phyloP scores from a whole-genome alignment of 768 basidiomycete species.

The Antrodiella citrinella region DNA sequence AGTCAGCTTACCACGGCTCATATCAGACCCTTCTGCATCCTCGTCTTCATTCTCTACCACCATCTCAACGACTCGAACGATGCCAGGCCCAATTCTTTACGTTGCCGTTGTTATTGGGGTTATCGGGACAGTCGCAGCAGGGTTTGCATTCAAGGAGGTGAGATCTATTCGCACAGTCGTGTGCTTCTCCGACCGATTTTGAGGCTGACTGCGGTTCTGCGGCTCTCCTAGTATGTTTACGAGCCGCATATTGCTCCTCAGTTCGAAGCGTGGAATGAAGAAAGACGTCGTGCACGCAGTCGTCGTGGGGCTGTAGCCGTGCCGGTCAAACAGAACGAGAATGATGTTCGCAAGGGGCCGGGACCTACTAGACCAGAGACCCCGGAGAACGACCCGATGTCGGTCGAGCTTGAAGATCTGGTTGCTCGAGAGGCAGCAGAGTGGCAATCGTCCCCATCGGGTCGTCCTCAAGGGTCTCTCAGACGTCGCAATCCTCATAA shows the following conservation, averaged over 20 bases:
- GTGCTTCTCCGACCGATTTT: neutral
- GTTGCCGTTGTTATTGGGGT: constrained; percentile 43
- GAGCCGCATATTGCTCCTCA: constrained; percentile 62
- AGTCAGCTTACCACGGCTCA: neutral
- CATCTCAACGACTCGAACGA: constrained; percentile 11
- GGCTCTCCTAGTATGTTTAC: constrained; percentile 46
- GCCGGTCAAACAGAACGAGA: constrained; percentile 6
- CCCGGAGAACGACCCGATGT: constrained; percentile 11
- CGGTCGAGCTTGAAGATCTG: constrained; percentile 46
- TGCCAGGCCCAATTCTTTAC: constrained; percentile 23
- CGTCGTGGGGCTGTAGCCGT: constrained; percentile 19
- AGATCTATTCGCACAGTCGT: constrained; percentile 14
- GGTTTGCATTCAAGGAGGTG: constrained; percentile 54
- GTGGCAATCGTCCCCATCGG: constrained; percentile 41
- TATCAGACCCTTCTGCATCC: neutral
- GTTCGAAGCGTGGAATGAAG: constrained; percentile 38
- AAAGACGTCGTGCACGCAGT: constrained; percentile 23
- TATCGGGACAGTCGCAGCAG: constrained; percentile 40
- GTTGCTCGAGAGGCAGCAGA: constrained; percentile 41
- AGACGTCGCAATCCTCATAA: constrained; percentile 18
- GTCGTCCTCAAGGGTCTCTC: constrained; percentile 6
- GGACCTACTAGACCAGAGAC: constrained; percentile 3
- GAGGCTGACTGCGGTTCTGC: constrained; percentile 1
- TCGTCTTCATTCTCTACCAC: constrained; percentile 10
- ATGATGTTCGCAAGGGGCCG: constrained; percentile 6